Base-by-base conservation (phyloP, 768 basidiomycete genomes). In the Pulveroboletus sp. region DNA sequence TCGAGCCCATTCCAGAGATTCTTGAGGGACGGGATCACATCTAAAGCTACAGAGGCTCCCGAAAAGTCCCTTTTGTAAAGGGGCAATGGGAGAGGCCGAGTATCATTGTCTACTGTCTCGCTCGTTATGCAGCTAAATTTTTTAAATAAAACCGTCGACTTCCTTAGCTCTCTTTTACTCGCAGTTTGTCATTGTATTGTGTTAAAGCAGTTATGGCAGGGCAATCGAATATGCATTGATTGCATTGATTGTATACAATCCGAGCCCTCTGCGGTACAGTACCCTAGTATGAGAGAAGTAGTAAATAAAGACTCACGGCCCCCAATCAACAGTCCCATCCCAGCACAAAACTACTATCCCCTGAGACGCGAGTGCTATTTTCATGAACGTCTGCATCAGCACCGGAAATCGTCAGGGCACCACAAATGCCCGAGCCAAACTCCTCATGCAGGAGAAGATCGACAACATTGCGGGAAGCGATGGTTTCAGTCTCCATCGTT, bases 401-500 rank as follows among this genome's bases (percentile, higher is more conserved):
- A 21, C 47, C 62, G 14, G 73, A 64, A 35, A 71, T 57, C 49
- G 21, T 21, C 21, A 63, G 56, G 21, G 73, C 65, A 31, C 80
- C 80, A 63, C 90, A 93, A 33, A 93, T 76, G n/a, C 83, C 76
- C 0, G 80, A 72, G 32, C 76, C 71, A 65, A 87, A 93, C 59
- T 84, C 78, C 30, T 92, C 86, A 31, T 79, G 76, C 18, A 93
- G 71, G 17, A 93, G 73, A 24, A 89, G 71, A 58, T 92, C 90
- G 41, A 91, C 89, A 35, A 86, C 76, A 64, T 94, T 93, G 30
- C 91, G 81, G 1, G 89, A 81, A 0, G 89, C 77, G 30, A 95
- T 66, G 0, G 89, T 92, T 69, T 93, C 85, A 0, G 93, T 94
- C 68, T 97, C 94, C 94, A 97, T 96, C 6, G 91, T 92, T 12